Conservation (phyloP, 225 moss, liverwort and hornwort genomes). For the Ulota crispa region DNA sequence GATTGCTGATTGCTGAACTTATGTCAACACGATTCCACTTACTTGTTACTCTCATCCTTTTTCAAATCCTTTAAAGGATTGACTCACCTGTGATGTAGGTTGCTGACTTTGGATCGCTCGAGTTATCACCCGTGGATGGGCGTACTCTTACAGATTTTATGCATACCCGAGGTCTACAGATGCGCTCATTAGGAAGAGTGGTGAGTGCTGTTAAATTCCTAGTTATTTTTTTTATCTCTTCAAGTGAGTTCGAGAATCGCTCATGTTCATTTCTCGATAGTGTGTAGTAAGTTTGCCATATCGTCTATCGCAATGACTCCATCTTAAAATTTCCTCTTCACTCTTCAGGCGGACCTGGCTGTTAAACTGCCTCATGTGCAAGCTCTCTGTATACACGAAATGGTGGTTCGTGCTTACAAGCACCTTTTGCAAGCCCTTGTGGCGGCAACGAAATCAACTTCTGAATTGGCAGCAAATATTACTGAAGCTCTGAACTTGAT, state of each 20-base stretch:
- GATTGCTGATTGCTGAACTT: not conserved
- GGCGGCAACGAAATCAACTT: slow-evolving; percentile 45
- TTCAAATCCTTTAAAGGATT: not conserved
- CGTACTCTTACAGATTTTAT: slow-evolving; percentile 74
- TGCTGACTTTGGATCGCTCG: slow-evolving; percentile 66
- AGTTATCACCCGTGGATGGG: slow-evolving; percentile 70
- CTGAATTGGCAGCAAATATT: slow-evolving; percentile 50
- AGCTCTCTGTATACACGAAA: slow-evolving; percentile 66
- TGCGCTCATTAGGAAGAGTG: slow-evolving; percentile 67
- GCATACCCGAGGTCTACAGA: slow-evolving; percentile 71
- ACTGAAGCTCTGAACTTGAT: slow-evolving; percentile 63
- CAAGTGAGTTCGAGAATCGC: not conserved
- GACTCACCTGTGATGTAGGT: slow-evolving; percentile 36
- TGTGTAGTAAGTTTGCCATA: not conserved
- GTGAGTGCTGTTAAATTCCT: slow-evolving; percentile 19
- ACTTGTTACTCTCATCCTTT: not conserved
- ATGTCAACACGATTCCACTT: not conserved
- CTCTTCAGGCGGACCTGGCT: slow-evolving; percentile 56
- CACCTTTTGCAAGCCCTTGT: slow-evolving; percentile 63
- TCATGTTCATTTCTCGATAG: no score
- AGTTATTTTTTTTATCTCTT: no score
- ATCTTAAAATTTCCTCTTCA: not conserved
- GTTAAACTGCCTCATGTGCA: slow-evolving; percentile 62
- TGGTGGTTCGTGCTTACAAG: slow-evolving; percentile 70
- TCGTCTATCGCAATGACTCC: not conserved